Evolutionary conservation across 306 rosid genomes (phyloP), one percentile per base, ranked within the genome.

Genomic region (Glycine soja): DNA sequence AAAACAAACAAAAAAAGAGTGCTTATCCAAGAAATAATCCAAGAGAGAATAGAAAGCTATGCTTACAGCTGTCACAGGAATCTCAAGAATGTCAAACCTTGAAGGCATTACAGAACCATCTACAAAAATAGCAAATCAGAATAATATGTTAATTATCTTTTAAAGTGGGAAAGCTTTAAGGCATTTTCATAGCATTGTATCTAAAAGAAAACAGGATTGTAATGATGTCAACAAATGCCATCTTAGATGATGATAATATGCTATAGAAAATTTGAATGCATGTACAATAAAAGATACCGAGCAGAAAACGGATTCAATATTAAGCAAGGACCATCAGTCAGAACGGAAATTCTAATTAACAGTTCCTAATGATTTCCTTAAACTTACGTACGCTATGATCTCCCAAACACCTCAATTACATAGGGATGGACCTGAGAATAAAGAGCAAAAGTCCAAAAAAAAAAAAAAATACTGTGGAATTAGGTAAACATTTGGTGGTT

Each of bases 51-150:
- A 53, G 62, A 24, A 74, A 80, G 53, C 61, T 47, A 10, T 48
- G 84, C 95, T 92, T 87, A 92, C 93, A 70, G 90, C 92, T 6
- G 97, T 90, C 8, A 92, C 77, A 8, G 95, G 97, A 88, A 92
- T 88, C 87, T 94, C 94, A 1, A 79, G 91, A 77, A 90, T 87
- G 88, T 94, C 98, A 86, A 92, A 94, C 97, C 97, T 92, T 47
- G 98, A 94, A 80, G 92, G 97, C 98, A 94, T 92, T 46, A 85
- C 82, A 12, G 85, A 51, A 78, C 97, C 97, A 78, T 88, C 95
- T 94, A 51, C 88, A 87, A 84, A 54, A 80, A 76, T 75, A 86
- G 51, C 32, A 74, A 79, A 63, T 11, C 8, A 72, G 46, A 34
- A 15, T 38, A 43, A 80, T 40, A 63, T 59, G 19, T 38, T 12